Evolutionary conservation across 225 moss, liverwort and hornwort species (phyloP).

Genomic region (Pleurozium schreberi): DNA sequence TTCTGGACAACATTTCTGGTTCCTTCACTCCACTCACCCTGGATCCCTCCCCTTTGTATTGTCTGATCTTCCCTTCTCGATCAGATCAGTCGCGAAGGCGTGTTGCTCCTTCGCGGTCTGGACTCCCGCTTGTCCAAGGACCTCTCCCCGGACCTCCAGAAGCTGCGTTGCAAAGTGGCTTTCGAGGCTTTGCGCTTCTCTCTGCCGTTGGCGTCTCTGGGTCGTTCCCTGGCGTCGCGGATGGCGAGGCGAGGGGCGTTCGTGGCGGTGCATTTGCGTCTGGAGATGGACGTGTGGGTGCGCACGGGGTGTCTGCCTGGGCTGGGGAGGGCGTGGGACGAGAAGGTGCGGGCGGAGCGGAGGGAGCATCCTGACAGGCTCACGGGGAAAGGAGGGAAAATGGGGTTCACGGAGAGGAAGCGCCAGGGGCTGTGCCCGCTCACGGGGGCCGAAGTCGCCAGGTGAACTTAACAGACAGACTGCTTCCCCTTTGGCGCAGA

Average conservation of each 20-base stretch:
- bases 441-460: constrained; percentile 38
- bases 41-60: too few relatives aligned
- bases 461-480: neutral
- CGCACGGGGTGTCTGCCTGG: constrained; percentile 54
- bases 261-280: constrained; percentile 29
- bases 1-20: neutral
- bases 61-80: neutral
- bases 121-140: constrained; percentile 49
- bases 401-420: constrained; percentile 25
- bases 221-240: constrained; percentile 23
- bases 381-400: constrained; percentile 21
- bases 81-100: constrained; percentile 30
- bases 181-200: constrained; percentile 43
- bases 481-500: too few relatives aligned
- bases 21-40: too few relatives aligned
- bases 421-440: constrained; percentile 46
- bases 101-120: constrained; percentile 38
- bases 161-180: constrained; percentile 48
- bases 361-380: constrained; percentile 31
- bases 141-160: constrained; percentile 34
- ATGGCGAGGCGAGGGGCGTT: constrained; percentile 27
- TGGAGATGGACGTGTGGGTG: constrained; percentile 59
- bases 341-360: constrained; percentile 8
- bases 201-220: constrained; percentile 18
- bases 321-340: constrained; percentile 23